phyloP scores from a whole-genome alignment of 2,329 filamentous ascomycete species.

The Epichloe coenophiala region DNA sequence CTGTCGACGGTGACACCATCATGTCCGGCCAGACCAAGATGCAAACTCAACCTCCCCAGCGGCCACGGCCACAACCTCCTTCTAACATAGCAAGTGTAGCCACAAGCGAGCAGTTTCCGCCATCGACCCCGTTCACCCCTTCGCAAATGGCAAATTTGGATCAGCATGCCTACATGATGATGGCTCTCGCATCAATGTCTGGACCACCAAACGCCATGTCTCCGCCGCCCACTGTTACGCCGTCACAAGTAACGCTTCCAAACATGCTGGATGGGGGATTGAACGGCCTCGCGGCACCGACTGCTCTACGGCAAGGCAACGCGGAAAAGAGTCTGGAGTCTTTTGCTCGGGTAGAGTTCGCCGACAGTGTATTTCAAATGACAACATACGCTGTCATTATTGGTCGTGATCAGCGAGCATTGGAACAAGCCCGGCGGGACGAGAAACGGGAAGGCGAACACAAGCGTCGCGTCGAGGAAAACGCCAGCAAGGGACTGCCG shows the following conservation, averaged over 20 bases:
- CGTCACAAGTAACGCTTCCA: conserved; percentile 31
- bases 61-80: conserved; percentile 8
- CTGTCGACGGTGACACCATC: neutral
- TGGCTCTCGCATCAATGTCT: conserved; percentile 29
- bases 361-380: conserved; percentile 68
- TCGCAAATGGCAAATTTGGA: conserved; percentile 20
- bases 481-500: conserved; percentile 34
- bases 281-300: conserved; percentile 16
- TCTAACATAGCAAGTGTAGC: conserved; percentile 6
- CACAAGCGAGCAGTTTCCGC: conserved; percentile 14
- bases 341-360: conserved; percentile 52
- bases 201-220: conserved; percentile 23
- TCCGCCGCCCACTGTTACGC: conserved; percentile 30
- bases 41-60: conserved; percentile 3
- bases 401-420: conserved; percentile 52
- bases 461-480: conserved; percentile 30
- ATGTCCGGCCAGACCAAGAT: conserved; percentile 3
- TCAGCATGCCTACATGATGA: conserved; percentile 30
- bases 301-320: conserved; percentile 21
- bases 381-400: conserved; percentile 61
- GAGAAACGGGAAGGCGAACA: conserved; percentile 34
- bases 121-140: conserved; percentile 21
- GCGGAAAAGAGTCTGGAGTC: conserved; percentile 35
- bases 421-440: conserved; percentile 39
- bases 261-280: conserved; percentile 20